Base-by-base conservation (phyloP, 2,329 filamentous ascomycete genomes). In the Sclerotinia minor region DNA sequence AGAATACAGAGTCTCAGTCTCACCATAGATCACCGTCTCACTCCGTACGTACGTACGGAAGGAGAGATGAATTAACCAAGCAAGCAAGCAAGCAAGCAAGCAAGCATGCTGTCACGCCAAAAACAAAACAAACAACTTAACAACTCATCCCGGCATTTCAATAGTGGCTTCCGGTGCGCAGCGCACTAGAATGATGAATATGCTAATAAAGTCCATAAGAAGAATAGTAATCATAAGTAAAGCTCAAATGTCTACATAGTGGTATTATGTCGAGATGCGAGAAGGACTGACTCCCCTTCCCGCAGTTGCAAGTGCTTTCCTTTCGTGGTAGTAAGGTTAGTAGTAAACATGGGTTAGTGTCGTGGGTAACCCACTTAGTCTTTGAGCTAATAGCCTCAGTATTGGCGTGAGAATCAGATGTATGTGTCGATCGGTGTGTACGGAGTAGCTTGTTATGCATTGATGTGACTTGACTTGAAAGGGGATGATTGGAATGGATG, bases 61-160 rank as follows among this genome's bases (percentile, higher is more conserved):
- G n/a, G 44, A 24, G 44, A 61, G 21, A 50, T 38, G 24, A 61
- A 21, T 50, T 19, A 38, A 38, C 45, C 47, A 1, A 35, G 35
- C 35, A 41, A 47, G 29, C 29, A 26, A 29, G 45, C 9, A 41
- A 47, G 29, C 29, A 26, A n/a, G n/a, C 47, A 1, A 35, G 35
- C 35, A 41, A 47, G 29, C 29, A 26, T 45, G 45, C 9, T 52
- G 59, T 24, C 59, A 52, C 29, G 26, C n/a, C n/a, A 41, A 19
- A 26, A 26, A 26, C n/a, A n/a, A 29, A 29, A 29, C 29, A 3
- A 29, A 29, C 29, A 29, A 29, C 3, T 29, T 50, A 63, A 63
- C 59, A 50, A 63, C 59, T 63, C 59, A 50, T 63, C 59, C 38
- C 59, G 59, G 59, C 41, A 63, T 50, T 49, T 9, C 45, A 35